A percentile compares a stretch with the other conserved stretches of the same genome.
phyloP scores from a whole-genome alignment of 306 rosid species.

The Vicia faba region DNA sequence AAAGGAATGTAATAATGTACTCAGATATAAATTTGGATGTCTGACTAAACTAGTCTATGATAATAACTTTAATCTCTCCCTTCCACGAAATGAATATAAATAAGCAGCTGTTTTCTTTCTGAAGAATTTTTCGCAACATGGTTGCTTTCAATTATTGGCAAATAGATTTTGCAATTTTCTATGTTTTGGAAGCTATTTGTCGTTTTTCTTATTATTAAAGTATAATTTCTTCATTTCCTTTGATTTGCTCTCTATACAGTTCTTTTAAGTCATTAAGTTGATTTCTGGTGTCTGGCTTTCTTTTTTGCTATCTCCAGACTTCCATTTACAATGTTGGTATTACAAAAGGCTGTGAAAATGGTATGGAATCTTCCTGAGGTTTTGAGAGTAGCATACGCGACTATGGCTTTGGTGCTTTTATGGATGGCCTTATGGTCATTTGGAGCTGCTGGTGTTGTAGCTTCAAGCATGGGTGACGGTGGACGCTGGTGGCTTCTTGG shows the following conservation, averaged over 20 bases:
- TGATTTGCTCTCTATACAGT: slow-evolving; percentile 9
- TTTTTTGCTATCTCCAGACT: slow-evolving; percentile 58
- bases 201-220: background rate
- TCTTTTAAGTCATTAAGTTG: too few species aligned
- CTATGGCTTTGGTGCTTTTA: slow-evolving; percentile 79
- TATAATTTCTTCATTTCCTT: background rate
- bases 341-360: slow-evolving; percentile 91
- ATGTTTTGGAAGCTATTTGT: background rate
- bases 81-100: too few species aligned
- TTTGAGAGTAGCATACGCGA: slow-evolving; percentile 73
- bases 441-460: slow-evolving; percentile 98
- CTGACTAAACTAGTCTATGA: too few species aligned
- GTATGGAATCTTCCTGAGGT: slow-evolving; percentile 88
- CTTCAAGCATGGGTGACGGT: slow-evolving; percentile 86
- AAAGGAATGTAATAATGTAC: too few species aligned
- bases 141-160: too few species aligned
- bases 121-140: too few species aligned
- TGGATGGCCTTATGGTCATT: slow-evolving; percentile 97
- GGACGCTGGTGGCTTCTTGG: slow-evolving; percentile 99
- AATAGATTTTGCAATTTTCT: too few species aligned
- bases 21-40: too few species aligned
- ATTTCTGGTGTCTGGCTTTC: too few species aligned
- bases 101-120: too few species aligned
- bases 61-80: too few species aligned
- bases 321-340: slow-evolving; percentile 93